Base-by-base conservation (phyloP, 2,329 filamentous ascomycete species). In the Fusarium sp. region DNA sequence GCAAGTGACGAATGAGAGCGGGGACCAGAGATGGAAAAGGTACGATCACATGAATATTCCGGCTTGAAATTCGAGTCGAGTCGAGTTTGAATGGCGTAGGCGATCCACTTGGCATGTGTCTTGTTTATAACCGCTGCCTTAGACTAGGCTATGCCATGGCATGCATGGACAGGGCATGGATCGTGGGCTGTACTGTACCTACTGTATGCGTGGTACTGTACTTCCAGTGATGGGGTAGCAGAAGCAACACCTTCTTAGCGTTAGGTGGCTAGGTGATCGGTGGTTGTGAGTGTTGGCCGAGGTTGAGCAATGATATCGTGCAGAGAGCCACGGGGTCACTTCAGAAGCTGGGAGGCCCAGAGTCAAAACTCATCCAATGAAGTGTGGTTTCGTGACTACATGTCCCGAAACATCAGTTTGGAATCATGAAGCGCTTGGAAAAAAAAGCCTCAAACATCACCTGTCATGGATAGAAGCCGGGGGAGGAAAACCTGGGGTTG, bases 271-370 rank as follows among this genome's bases (percentile, higher is more conserved):
- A 53, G 36, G 47, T 43, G 52, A 21, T 55, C 20, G 25, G 25
- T 21, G 35, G 42, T 48, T 41, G 25, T 51, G 14, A 43, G 48
- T 27, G 29, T 39, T 36, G 55, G 36, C 55, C 49, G 63, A 61
- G 59, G 45, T 69, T 58, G 58, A 66, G 56, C 66, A 69, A 66
- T 69, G 20, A 47, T 46, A 69, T 69, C 52, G 57, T 54, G 61
- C 42, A 54, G 37, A 67, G 58, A 47, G 23, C 58, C 64, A 69
- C 66, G 66, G 59, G 66, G 66, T 53, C 49, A 51, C 33, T 43
- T 11, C 29, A 48, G 50, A 50, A 58, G 60, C 61, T 41, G 45
- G 42, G 45, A 62, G 61, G 57, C 57, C 43, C 29, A 46, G 45
- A 45, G n/a, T 35, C 58, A 46, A 49, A 43, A 42, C 60, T n/a